Evolutionary conservation across 495 filamentous ascomycete genomes (phyloP), one percentile per base, ranked within the genome.

Genomic region (Aspergillus biplanus): DNA sequence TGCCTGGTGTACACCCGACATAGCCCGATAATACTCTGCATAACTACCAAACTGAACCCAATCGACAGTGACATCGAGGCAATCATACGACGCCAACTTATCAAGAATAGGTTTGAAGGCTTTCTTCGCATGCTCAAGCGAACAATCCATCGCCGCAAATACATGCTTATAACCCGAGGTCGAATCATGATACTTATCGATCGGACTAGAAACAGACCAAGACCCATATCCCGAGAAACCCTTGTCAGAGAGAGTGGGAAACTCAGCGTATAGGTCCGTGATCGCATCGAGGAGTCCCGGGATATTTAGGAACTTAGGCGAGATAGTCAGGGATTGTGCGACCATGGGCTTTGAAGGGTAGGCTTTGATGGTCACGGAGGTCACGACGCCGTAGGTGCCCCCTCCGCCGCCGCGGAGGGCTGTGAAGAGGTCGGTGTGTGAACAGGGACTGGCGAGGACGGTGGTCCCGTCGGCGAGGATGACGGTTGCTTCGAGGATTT

Each of bases 391-490:
- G 58, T 80, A 85, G 44, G 74, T 83, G n/a, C 81, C 80, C 7
- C 71, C 72, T 6, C 83, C 83, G 9, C 74, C 74, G 52, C 69
- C 65, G 3, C 85, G 78, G 33, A 87, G 67, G 3, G 80, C 80
- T 9, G 76, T 86, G 73, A 86, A 89, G 18, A 88, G 81, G 52
- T 89, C 86, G 0, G 81, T 46, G 63, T 88, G 81, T 55, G 76
- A 70, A 34, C 75, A 75, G 0, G 78, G 63, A 61, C 77, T 83
- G 21, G 83, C 83, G 0, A 75, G 83, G 3, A 80, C 73, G 7
- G 76, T 73, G 5, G 65, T 50, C 11, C 86, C 86, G 16, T 81
- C 70, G 6, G 85, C 80, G 0, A 84, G 83, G n/a, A 88, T 73
- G 47, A 88, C 82, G 18, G 64, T 42, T 9, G 63, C 61, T 64